Evolutionary conservation across 225 moss, liverwort and hornwort genomes (phyloP), one percentile per base, ranked within the genome.

Genomic region (Ulota crispa): DNA sequence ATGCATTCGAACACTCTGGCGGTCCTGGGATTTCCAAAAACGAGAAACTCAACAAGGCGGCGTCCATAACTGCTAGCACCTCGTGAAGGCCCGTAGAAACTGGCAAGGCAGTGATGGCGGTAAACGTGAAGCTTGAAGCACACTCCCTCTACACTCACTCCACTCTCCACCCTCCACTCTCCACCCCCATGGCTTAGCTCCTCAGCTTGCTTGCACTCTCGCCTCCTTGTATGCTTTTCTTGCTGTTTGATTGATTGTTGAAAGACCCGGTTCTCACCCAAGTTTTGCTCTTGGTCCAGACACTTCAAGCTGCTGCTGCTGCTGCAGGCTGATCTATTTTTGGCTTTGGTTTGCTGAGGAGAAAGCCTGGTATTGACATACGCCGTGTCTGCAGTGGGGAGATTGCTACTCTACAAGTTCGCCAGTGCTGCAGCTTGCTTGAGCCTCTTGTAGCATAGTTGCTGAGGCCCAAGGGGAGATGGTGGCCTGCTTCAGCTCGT

Each of bases 81-180:
- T 64, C 24, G 76, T 59, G 72, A 81, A 64, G 76, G 43, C 41
- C 34, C 75, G 20, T 9, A 15, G 55, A 63, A 80, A 34, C 41
- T 70, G 53, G 52, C 75, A 14, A 21, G 7, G 32, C 53, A 12
- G 13, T 41, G 34, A 20, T 30, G 63, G 45, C 6, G 53, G 32
- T 36, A 77, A 60, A 42, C 32, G 54, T 18, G 59, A 39, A 79
- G 54, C 70, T 70, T 63, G 43, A 36, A 56, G 9, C n/a, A 37
- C 81, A 77, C 80, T 42, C 70, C 54, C 37, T 20, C 14, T 55
- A 20, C 27, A 39, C 39, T 2, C 9, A 2, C 39, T 2, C 39
- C 36, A 36, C 39, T 62, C 43, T 70, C 4, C 56, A 2, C 9
- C 9, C 39, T 2, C 9, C 39, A 9, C 9, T 62, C 43, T 70